Evolutionary conservation across 1,139 yeast species (phyloP), one percentile per base, ranked within the genome.

Genomic region (Magnusiomyces starmeri): DNA sequence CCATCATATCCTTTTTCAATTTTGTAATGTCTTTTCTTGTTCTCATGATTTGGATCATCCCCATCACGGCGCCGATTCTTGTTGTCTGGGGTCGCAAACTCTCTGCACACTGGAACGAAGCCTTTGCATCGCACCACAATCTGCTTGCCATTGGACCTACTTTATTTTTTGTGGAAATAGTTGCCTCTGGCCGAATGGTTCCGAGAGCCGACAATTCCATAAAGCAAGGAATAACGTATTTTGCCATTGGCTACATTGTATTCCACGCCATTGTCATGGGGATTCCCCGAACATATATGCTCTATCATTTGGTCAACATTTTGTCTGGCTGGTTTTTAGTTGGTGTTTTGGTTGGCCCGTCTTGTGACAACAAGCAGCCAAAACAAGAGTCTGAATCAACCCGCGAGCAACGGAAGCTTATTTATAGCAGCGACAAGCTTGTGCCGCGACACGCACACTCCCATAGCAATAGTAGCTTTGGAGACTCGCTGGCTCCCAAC

Each of bases 81-180:
- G 57, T 65, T 8, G 72, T 68, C 12, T 69, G 71, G 70, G 51
- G 63, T 14, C 67, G 65, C 43, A 66, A 68, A 45, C 50, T 68
- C 39, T 48, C 61, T 7, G 58, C 60, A 16, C 59, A 60, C 26
- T 65, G 68, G 68, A 54, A 54, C 40, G 59, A 63, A 48, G 63
- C 67, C 4, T 62, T 65, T 47, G 55, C 63, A 24, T 59, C 65
- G 14, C 63, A 63, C 51, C 65, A 64, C 51, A 64, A 62, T 49
- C 50, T 66, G 24, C 53, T 69, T 18, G 62, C 70, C 6, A 57
- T 69, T 25, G 55, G 62, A 43, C 72, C 72, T 2, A 61, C 62
- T 27, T 54, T 67, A 16, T 50, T 65, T 35, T 56, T 69, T 39
- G 63, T 62, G 12, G 67, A 65, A 46, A 51, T 60, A 12, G 54